A percentile compares a stretch with the other conserved stretches of the same genome.
Evolutionary conservation across 345 rosid genomes (phyloP).

Genomic region (Sonneratia alba): DNA sequence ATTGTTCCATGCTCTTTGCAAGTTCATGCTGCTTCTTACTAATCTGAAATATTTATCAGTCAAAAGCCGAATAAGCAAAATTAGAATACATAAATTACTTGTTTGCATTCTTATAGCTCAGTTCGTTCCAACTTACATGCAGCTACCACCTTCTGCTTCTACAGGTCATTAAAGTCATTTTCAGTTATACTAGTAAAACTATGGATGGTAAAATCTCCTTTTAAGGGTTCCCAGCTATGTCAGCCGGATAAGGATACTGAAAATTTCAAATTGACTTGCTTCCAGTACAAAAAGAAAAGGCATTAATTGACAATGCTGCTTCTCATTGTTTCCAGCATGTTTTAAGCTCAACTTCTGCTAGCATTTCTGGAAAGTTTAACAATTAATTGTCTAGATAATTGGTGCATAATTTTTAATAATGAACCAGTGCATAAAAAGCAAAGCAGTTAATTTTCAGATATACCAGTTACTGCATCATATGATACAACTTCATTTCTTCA

Average conservation of each 20-base stretch:
- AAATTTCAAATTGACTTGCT: neutral
- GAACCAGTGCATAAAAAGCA: neutral
- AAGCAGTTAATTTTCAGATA: neutral
- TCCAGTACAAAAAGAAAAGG: neutral
- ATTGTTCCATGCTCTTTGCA: conserved; percentile 77
- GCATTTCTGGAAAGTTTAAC: neutral
- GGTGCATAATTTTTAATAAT: neutral
- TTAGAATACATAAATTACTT: neutral
- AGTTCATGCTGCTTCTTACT: conserved; percentile 90
- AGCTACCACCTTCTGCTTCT: neutral
- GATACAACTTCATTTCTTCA: neutral
- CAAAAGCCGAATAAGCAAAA: neutral
- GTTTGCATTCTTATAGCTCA: neutral
- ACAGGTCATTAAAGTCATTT: neutral
- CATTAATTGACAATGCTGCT: neutral
- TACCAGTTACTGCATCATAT: neutral
- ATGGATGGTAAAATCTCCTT: neutral
- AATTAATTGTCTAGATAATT: neutral
- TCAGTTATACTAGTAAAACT: neutral
- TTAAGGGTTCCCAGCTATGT: neutral
- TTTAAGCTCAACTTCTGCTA: neutral
- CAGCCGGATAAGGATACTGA: neutral
- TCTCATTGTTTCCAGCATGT: neutral
- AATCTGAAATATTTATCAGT: conserved; percentile 43
- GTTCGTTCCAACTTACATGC: neutral